Evolutionary conservation across 345 rosid genomes (phyloP), one percentile per base, ranked within the genome.

Genomic region (Triadica sebifera): DNA sequence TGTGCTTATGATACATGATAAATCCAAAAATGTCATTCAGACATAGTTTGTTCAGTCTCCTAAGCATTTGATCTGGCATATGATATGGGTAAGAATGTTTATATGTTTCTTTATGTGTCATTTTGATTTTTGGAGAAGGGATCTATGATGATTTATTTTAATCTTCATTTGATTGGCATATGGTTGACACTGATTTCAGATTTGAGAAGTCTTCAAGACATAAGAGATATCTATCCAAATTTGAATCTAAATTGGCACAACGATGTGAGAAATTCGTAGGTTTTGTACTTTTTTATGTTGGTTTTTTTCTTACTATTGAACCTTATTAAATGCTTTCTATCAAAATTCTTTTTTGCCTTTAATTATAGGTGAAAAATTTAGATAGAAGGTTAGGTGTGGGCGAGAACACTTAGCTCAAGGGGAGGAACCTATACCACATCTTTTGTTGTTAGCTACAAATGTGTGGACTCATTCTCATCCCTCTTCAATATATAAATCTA

Each of bases 381-480:
- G 99, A 95, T 74, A 87, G 98, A 86, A 91, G 78, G 99, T 93
- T 58, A 89, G 96, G 84, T 96, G 98, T 79, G 99, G 99, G n/a
- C 84, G 96, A 74, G 99, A 95, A 69, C 94, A 98, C 65, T 94
- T 93, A 80, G 87, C 92, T 57, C 99, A 95, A 84, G 98, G 90
- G 47, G 83, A 89, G 53, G 99, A 91, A n/a, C n/a, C n/a, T n/a
- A n/a, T n/a, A n/a, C n/a, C n/a, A n/a, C n/a, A n/a, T n/a, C n/a
- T n/a, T n/a, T n/a, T n/a, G n/a, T n/a, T n/a, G n/a, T n/a, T n/a
- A n/a, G n/a, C n/a, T n/a, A n/a, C n/a, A n/a, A n/a, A n/a, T n/a
- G n/a, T n/a, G n/a, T n/a, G n/a, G n/a, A n/a, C n/a, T n/a, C n/a
- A n/a, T n/a, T n/a, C n/a, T n/a, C n/a, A n/a, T n/a, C n/a, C n/a